phyloP scores from a whole-genome alignment of 192 early-diverging fungal species.

The Pilaira anomala region DNA sequence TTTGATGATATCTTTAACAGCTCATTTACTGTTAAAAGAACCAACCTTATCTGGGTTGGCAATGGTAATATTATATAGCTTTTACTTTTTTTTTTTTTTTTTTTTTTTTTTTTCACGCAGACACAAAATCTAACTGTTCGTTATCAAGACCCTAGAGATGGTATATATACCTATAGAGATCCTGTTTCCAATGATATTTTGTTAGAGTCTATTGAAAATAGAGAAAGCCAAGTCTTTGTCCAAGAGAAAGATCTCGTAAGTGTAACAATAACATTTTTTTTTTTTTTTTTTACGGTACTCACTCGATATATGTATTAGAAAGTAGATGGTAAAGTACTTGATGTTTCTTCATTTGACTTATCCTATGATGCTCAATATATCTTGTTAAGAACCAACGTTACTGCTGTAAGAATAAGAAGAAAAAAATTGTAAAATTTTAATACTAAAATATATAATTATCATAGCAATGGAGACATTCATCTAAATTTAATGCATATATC shows the following conservation, averaged over 20 bases:
- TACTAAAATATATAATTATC: not conserved
- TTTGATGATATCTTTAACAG: constrained; percentile 27
- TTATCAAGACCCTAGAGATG: constrained; percentile 26
- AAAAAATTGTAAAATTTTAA: not conserved
- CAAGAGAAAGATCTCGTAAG: constrained; percentile 28
- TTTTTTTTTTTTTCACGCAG: not conserved
- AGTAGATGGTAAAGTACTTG: constrained; percentile 4
- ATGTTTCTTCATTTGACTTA: constrained; percentile 38
- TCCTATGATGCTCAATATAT: constrained; percentile 82
- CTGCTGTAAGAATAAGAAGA: constrained; percentile 25
- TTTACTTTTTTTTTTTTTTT: not conserved
- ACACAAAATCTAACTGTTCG: not conserved
- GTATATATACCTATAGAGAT: constrained; percentile 32
- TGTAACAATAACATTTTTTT: not conserved
- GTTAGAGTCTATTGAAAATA: constrained; percentile 29
- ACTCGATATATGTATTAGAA: not conserved
- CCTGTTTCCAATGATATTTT: constrained; percentile 28
- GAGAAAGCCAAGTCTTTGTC: constrained; percentile 22
- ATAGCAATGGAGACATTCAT: constrained; percentile 84
- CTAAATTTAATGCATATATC: constrained; percentile 75
- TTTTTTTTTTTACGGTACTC: not conserved
- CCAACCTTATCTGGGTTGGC: constrained; percentile 24
- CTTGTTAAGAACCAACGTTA: constrained; percentile 64
- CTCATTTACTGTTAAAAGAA: constrained; percentile 10
- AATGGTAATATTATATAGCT: constrained; percentile 12